phyloP scores from a whole-genome alignment of 768 basidiomycete genomes.

The Leccinum olivaceopallidum region DNA sequence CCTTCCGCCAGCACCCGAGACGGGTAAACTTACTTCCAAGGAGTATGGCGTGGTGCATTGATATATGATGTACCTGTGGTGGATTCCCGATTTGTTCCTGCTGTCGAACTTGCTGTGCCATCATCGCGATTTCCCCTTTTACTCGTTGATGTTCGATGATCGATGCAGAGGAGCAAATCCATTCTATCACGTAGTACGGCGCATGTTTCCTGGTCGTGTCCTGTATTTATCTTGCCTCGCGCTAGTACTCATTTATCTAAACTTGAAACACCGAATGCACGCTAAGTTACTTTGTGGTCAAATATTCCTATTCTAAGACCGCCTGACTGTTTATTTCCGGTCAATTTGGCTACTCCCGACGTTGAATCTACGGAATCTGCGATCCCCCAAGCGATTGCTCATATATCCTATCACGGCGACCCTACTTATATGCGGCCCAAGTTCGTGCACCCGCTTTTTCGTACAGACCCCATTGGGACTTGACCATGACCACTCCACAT shows the following conservation, averaged over 20 bases:
- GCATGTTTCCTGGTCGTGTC: slow-evolving; percentile 15
- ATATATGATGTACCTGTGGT: slow-evolving; percentile 51
- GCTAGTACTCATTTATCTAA: slow-evolving; percentile 34
- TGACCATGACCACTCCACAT: slow-evolving; percentile 11
- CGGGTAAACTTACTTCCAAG: slow-evolving; percentile 19
- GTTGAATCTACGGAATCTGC: slow-evolving; percentile 21
- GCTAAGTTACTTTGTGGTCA: slow-evolving; percentile 7
- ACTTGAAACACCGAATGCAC: slow-evolving; percentile 25
- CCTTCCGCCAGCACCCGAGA: slow-evolving; percentile 41
- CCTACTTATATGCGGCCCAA: slow-evolving; percentile 4
- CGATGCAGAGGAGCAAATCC: slow-evolving; percentile 16
- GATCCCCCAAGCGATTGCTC: slow-evolving; percentile 10
- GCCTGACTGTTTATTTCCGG: slow-evolving; percentile 12
- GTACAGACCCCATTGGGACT: slow-evolving; percentile 7
- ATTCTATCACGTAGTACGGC: slow-evolving; percentile 18
- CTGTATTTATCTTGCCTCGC: slow-evolving; percentile 21
- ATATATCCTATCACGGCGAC: slow-evolving; percentile 30
- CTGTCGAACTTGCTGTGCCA: slow-evolving; percentile 66
- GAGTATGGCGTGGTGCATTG: slow-evolving; percentile 41
- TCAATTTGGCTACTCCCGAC: slow-evolving; percentile 3
- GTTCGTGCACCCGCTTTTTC: slow-evolving; percentile 7
- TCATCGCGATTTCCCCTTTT: slow-evolving; percentile 78
- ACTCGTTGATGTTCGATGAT: slow-evolving; percentile 48
- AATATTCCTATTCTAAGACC: slow-evolving; percentile 17
- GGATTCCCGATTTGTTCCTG: slow-evolving; percentile 57